Conservation (phyloP, 164 flowering plant species). For the Chimonanthus salicifolius region DNA sequence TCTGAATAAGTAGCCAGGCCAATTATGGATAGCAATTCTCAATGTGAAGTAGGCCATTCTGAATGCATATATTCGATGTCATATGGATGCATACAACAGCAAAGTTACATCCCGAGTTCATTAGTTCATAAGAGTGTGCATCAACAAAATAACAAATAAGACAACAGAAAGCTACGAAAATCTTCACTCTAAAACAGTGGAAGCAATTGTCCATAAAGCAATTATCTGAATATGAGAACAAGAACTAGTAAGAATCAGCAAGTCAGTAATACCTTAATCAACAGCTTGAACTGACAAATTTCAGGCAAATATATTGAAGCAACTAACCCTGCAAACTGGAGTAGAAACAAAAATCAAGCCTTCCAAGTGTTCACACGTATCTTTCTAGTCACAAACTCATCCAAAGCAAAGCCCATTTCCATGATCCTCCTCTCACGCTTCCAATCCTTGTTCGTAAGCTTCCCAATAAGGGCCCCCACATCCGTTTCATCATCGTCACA, state of each 20-base stretch:
- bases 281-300: not conserved
- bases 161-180: not conserved
- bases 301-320: not conserved
- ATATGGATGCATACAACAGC: too few species aligned
- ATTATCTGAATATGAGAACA: too few species aligned
- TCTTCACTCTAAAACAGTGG: not conserved
- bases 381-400: constrained; percentile 44
- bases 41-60: too few species aligned
- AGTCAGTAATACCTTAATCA: not conserved
- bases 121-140: not conserved
- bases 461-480: constrained; percentile 20
- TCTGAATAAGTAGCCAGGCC: too few species aligned
- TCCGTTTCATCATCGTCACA: constrained; percentile 34
- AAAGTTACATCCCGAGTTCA: not conserved
- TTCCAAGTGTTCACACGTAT: constrained; percentile 24
- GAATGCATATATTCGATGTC: too few species aligned
- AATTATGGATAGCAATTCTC: too few species aligned
- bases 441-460: constrained; percentile 37
- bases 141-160: not conserved
- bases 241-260: too few species aligned
- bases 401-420: constrained; percentile 51
- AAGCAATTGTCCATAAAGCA: not conserved
- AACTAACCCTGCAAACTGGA: not conserved
- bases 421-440: constrained; percentile 42
- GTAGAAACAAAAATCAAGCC: constrained; percentile 4